A percentile compares a stretch with the other conserved stretches of the same genome.
phyloP scores from a whole-genome alignment of 2,329 filamentous ascomycete genomes.

The Trichoderma sp. region DNA sequence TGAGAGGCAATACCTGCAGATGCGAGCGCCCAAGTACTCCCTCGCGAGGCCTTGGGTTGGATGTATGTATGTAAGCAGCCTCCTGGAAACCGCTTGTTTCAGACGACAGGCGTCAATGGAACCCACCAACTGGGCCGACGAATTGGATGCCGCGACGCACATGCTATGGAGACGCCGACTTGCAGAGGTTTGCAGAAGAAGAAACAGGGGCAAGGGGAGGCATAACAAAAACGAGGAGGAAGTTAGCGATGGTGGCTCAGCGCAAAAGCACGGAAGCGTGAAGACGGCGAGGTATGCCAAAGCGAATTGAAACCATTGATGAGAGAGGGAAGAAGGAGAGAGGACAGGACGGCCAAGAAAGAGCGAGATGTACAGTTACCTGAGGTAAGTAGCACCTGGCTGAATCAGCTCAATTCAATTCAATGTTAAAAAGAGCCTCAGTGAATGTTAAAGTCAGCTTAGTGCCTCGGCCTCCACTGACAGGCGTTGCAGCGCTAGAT shows the following conservation, averaged over 20 bases:
- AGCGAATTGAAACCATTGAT: background rate
- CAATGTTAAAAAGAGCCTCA: background rate
- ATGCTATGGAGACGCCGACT: conserved; percentile 24
- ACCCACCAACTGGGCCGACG: background rate
- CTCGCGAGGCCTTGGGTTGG: background rate
- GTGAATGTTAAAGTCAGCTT: background rate
- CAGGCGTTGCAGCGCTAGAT: background rate
- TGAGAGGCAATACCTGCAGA: conserved; percentile 4
- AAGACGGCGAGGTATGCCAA: background rate
- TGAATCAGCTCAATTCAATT: background rate
- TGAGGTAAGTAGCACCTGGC: background rate
- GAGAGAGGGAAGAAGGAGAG: background rate
- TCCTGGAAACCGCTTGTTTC: conserved; percentile 24
- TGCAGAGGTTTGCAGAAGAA: conserved; percentile 26
- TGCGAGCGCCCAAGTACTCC: background rate
- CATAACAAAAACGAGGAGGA: background rate
- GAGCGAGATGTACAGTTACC: background rate
- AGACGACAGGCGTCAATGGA: conserved; percentile 23
- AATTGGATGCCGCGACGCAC: background rate
- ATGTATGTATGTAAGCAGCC: conserved; percentile 18
- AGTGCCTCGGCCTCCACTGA: background rate
- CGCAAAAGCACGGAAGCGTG: background rate
- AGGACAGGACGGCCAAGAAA: too few species aligned
- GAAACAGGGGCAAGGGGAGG: conserved; percentile 8
- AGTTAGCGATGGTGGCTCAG: background rate